A percentile compares a stretch with the other conserved stretches of the same genome.
Evolutionary conservation across 2,329 filamentous ascomycete genomes (phyloP).

Genomic region (Pestalotiopsis fici): DNA sequence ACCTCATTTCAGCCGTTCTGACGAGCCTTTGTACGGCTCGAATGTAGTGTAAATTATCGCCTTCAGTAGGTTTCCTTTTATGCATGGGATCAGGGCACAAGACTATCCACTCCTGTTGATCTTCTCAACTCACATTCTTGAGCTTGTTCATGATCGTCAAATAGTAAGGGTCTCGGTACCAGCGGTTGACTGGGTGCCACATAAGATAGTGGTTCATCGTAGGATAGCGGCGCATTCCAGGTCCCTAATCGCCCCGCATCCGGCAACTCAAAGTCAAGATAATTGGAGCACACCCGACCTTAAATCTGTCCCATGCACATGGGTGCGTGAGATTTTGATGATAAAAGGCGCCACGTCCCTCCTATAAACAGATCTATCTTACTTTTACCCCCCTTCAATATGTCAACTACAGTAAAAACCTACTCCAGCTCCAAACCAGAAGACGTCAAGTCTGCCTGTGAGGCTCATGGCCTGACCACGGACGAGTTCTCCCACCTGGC

Average conservation of each 20-base stretch:
- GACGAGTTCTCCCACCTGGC: constrained; percentile 67
- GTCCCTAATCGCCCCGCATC: constrained; percentile 1
- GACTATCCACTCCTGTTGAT: no score
- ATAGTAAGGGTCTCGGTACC: not conserved
- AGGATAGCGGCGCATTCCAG: constrained; percentile 11
- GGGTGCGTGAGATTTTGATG: not conserved
- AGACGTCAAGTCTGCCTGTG: constrained; percentile 33
- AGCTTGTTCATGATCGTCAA: no score
- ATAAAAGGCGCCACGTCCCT: not conserved
- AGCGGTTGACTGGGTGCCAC: not conserved
- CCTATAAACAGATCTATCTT: not conserved
- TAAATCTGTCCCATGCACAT: not conserved
- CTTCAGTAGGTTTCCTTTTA: no score
- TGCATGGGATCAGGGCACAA: no score
- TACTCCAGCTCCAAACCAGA: constrained; percentile 26
- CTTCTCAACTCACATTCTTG: no score
- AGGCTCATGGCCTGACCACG: constrained; percentile 51
- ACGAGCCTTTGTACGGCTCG: not conserved
- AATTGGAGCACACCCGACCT: constrained; percentile 5
- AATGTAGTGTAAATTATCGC: not conserved
- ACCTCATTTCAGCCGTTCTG: not conserved
- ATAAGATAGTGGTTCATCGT: not conserved
- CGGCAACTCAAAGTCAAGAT: not conserved
- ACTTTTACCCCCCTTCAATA: constrained; percentile 4
- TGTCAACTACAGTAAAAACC: constrained; percentile 14